Evolutionary conservation across 768 basidiomycete genomes (phyloP), one percentile per base, ranked within the genome.

Genomic region (Lactifluus hygrophoroides): DNA sequence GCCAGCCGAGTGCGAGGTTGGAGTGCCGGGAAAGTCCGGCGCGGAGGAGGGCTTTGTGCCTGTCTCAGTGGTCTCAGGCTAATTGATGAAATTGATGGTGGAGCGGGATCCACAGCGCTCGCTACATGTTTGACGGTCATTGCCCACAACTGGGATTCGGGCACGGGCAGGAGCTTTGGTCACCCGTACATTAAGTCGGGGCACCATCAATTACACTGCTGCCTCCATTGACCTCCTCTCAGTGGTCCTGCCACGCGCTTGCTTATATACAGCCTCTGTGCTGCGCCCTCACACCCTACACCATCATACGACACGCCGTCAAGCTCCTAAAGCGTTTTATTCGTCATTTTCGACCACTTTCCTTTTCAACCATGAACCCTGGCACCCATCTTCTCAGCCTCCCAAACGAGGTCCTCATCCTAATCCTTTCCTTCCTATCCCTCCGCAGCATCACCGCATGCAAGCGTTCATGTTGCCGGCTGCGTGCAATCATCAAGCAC

Each of bases 361-460:
- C 13, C 8, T 21, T 30, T 9, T 21, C 5, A 10, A 19, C 44
- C 16, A 27, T 37, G 42, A 51, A 19, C 34, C 45, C 55, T 32
- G 23, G 5, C 45, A 17, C 19, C 30, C 54, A 43, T 10, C 42
- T 60, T 16, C 58, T 55, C 8, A 5, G 35, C 23, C 54, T 60
- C 14, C 58, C 58, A 11, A 19, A 28, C 42, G 58, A 60, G 32
- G 19, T 60, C 10, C 53, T 60, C 3, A 5, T 54, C 21, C 40
- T 32, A 14, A 55, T 60, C 34, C 9, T 60, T 21, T 27, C 47
- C 5, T 38, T 19, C 9, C 27, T 60, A 14, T 50, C 58, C 9
- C 42, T 25, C 30, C 53, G 25, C 17, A 47, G 27, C 16, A 50
- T 59, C 53, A 23, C 28, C 8, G 34, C 48, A 27, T 60, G 58